Percentiles rank a stretch among this genome's conserved stretches.
phyloP scores from a whole-genome alignment of 306 rosid genomes.

The Medicago arabica region DNA sequence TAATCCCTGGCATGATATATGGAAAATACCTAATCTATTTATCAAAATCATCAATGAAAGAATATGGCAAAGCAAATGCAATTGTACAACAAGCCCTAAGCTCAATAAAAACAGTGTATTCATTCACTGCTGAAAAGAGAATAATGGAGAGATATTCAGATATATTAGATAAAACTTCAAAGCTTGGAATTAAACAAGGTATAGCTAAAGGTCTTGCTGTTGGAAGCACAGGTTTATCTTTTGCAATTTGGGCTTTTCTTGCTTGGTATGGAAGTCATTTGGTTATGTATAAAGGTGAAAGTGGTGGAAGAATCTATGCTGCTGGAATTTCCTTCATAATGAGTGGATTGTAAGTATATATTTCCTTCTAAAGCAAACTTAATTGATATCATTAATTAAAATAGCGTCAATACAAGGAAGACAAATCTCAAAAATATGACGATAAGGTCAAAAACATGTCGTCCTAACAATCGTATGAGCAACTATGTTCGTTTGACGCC shows the following conservation, averaged over 20 bases:
- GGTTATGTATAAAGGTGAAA: slow-evolving; percentile 88
- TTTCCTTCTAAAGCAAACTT: background rate
- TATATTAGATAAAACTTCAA: slow-evolving; percentile 66
- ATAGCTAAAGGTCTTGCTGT: slow-evolving; percentile 88
- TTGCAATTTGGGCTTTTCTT: slow-evolving; percentile 91
- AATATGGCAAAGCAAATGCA: slow-evolving; percentile 73
- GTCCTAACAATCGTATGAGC: no score
- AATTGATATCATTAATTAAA: no score
- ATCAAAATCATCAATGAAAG: slow-evolving; percentile 58
- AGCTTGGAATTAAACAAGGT: slow-evolving; percentile 88
- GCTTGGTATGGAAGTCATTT: slow-evolving; percentile 98
- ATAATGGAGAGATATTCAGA: slow-evolving; percentile 65
- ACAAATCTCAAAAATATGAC: no score
- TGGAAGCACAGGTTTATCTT: slow-evolving; percentile 83
- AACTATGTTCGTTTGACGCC: no score
- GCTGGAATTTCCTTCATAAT: slow-evolving; percentile 84
- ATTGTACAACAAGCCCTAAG: slow-evolving; percentile 81
- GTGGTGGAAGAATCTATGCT: slow-evolving; percentile 91
- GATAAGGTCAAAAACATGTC: no score
- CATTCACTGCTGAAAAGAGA: slow-evolving; percentile 87
- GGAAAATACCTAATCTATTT: slow-evolving; percentile 78
- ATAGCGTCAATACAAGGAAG: no score
- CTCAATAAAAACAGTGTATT: slow-evolving; percentile 77
- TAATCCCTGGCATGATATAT: slow-evolving; percentile 87
- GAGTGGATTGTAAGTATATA: slow-evolving; percentile 78